Evolutionary conservation across 1,284 basidiomycete genomes (phyloP).

Genomic region (Moniliella sp.): DNA sequence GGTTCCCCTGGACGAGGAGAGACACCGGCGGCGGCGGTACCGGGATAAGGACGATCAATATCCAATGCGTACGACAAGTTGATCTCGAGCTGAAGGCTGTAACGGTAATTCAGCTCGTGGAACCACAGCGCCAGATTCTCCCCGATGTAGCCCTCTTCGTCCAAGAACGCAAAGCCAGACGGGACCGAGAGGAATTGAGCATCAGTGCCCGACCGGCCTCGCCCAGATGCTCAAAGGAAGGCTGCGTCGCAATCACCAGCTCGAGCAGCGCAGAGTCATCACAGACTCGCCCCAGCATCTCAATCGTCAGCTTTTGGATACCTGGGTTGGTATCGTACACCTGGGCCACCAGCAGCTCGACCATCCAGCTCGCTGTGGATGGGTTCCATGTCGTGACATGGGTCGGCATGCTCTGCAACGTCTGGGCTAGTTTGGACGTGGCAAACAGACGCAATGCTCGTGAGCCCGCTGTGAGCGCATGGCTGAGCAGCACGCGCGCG

Average conservation of each 20-base stretch:
- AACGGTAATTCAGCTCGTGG: conserved; percentile 54
- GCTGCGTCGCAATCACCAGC: conserved; percentile 77
- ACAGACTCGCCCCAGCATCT: conserved; percentile 70
- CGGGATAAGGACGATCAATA: conserved; percentile 42
- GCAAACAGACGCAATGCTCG: conserved; percentile 48
- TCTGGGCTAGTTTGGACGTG: no score
- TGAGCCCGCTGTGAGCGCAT: conserved; percentile 49
- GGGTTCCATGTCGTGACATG: conserved; percentile 13
- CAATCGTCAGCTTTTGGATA: conserved; percentile 75
- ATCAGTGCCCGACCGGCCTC: conserved; percentile 71
- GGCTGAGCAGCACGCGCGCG: conserved; percentile 49
- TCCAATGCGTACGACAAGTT: conserved; percentile 50
- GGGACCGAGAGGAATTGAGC: conserved; percentile 77
- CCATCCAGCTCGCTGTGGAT: conserved; percentile 21
- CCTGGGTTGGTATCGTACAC: conserved; percentile 74
- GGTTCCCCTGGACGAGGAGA: not conserved
- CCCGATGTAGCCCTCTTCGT: conserved; percentile 74
- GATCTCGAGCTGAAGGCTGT: conserved; percentile 66
- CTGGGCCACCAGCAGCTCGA: conserved; percentile 61
- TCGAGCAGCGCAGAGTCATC: conserved; percentile 60
- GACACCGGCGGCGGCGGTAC: conserved; percentile 40
- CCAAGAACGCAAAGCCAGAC: conserved; percentile 72
- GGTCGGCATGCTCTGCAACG: conserved; percentile 56
- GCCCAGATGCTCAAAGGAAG: conserved; percentile 78
- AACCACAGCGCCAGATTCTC: conserved; percentile 90